Base-by-base conservation (phyloP, 140 eudicot genomes). In the Cichorium intybus region DNA sequence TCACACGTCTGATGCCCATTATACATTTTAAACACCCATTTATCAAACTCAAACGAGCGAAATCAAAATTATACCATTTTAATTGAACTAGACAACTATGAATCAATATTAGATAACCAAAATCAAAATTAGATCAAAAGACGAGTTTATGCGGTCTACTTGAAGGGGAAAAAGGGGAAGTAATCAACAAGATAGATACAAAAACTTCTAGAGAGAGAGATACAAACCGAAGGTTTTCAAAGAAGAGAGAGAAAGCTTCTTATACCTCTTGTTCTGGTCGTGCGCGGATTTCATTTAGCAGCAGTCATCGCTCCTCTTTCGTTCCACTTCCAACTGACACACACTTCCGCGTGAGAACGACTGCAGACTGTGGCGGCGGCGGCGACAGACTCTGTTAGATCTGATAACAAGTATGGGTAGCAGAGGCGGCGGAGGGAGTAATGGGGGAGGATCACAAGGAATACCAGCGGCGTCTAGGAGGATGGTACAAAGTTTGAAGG, bases 401-500 rank as follows among this genome's bases (percentile, higher is more conserved):
- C 79, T 67, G 75, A 75, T 14, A 56, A 47, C 7, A 31, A 28
- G 26, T 51, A 77, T 72, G 77, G 69, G 70, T 57, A 73, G 71
- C 72, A 69, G 68, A 58, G 83, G 74, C 54, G 77, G 62, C 62
- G 77, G 75, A 24, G 80, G 79, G 24, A 68, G 77, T 27, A 68
- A 68, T 20, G 89, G 79, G 6, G 81, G 43, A 17, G 89, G 78
- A 23, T 26, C 62, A 4, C 74, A 72, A 26, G 28, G 79, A 26
- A 67, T 93, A 15, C 95, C 98, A 8, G 63, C 85, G 68, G 81
- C 84, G 43, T 80, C 80, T 2, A 82, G 77, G 66, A 85, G 86
- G 80, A 78, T 93, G 77, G 87, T 93, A 15, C 84, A 79, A 33
- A 88, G 92, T 60, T 67, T 93, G 70, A 93, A 85, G 77, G 99